Evolutionary conservation across 148 eudicot genomes (phyloP), one percentile per base, ranked within the genome.

Genomic region (Pouteria glomerata): DNA sequence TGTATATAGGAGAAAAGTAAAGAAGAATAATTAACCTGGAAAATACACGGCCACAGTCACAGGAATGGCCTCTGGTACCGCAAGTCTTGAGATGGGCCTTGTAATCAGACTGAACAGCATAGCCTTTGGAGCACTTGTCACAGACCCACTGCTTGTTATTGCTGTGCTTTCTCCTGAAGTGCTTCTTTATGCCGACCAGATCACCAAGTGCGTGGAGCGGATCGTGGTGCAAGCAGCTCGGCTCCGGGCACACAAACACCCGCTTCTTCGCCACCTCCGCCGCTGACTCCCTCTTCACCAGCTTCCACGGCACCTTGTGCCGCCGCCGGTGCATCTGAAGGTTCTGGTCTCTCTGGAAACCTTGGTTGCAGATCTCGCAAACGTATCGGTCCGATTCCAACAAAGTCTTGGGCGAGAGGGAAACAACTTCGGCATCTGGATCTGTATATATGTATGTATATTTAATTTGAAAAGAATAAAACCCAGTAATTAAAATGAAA

Each of bases 281-380:
- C 6, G 87, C 84, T 3, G 79, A 74, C 79, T 92, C 98, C 26
- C 98, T 74, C 73, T 89, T 90, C 5, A 90, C 71, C 7, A 93
- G 73, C 82, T 93, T 93, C 98, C 98, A 93, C 7, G 98, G 97
- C 11, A 93, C 97, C 66, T 93, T 93, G 74, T 93, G 98, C 37
- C 98, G 69, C 27, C 98, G 57, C 55, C 98, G 75, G 73, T 93
- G 98, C 97, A 93, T 90, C 86, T 93, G 98, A 1, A 93, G 78
- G 73, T 93, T 93, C 66, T 93, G 98, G 73, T 93, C 98, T 18
- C 98, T 74, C 27, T 93, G 98, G 64, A 93, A 93, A 57, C 98
- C 98, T 78, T 93, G 97, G 55, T 89, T 90, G 76, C 98, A 93
- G 81, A 93, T 93, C 95, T 93, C 98, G 52, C 98, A 93, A 5